A percentile compares a stretch with the other conserved stretches of the same genome.
phyloP scores from a whole-genome alignment of 2,329 filamentous ascomycete genomes.

The Alternaria viburni region DNA sequence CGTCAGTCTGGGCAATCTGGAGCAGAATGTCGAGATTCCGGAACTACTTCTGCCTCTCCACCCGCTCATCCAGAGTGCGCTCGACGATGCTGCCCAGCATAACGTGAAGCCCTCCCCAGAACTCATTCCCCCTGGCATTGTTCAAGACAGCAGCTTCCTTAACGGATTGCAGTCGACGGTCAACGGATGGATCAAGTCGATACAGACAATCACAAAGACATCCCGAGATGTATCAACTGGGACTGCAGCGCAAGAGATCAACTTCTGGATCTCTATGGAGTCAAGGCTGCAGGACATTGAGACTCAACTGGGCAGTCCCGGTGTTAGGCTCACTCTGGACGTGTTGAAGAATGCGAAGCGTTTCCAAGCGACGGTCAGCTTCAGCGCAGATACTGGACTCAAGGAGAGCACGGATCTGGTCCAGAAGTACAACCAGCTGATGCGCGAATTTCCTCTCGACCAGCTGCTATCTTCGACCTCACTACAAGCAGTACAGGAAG shows the following conservation, averaged over 20 bases:
- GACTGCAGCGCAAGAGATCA: conserved; percentile 95
- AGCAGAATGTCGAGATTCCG: conserved; percentile 98
- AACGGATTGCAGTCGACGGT: conserved; percentile 93
- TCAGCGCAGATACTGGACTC: conserved; percentile 91
- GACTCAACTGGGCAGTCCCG: conserved; percentile 83
- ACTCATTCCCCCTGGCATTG: conserved; percentile 73
- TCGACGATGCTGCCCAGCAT: conserved; percentile 76
- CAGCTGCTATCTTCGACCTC: conserved; percentile 93
- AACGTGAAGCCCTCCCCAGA: conserved; percentile 76
- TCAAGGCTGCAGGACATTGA: conserved; percentile 91
- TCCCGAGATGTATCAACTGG: conserved; percentile 78
- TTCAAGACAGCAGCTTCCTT: conserved; percentile 88
- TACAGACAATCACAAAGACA: conserved; percentile 94
- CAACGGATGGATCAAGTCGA: conserved; percentile 98
- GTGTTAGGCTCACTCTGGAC: conserved; percentile 88
- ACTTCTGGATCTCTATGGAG: conserved; percentile 99
- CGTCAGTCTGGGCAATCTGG: conserved; percentile 85
- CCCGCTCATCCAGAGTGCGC: conserved; percentile 81
- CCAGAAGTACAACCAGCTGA: conserved; percentile 97
- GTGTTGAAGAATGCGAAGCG: conserved; percentile 97
- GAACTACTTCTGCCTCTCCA: conserved; percentile 88
- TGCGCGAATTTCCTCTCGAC: conserved; percentile 96
- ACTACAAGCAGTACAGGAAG: conserved; percentile 84
- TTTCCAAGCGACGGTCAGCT: conserved; percentile 96
- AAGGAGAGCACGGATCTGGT: conserved; percentile 97